Percentiles rank a stretch among this genome's conserved stretches.
Conservation (phyloP, 108 stramenopile genomes). For the Nitzschia sp. region DNA sequence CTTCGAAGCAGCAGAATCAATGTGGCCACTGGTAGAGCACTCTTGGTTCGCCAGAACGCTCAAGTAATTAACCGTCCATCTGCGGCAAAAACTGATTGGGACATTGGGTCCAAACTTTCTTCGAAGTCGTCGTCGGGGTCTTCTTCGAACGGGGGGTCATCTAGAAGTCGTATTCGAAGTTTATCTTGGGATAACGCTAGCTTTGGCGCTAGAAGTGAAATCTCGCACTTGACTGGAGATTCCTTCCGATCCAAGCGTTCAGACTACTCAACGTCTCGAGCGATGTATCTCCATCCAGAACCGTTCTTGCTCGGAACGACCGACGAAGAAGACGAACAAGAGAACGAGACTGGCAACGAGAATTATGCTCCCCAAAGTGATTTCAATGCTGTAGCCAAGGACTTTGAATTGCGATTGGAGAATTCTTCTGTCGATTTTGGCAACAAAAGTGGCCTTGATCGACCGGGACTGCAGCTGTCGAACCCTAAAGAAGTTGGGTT, state of each 20-base stretch:
- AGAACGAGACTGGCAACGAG: not conserved
- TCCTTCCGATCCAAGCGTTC: conserved; percentile 1
- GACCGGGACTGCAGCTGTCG: not conserved
- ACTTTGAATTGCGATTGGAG: not conserved
- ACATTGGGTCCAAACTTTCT: conserved; percentile 11
- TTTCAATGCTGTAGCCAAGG: not conserved
- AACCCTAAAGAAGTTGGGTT: not conserved
- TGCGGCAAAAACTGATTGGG: conserved; percentile 10
- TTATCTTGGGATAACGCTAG: conserved; percentile 19
- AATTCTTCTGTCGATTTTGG: not conserved
- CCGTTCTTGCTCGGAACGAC: not conserved
- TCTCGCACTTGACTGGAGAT: conserved; percentile 9
- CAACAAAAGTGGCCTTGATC: not conserved
- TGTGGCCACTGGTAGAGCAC: conserved; percentile 19
- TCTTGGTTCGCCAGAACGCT: conserved; percentile 29
- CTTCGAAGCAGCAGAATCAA: conserved; percentile 18
- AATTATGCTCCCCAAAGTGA: not conserved
- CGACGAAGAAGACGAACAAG: conserved; percentile 13
- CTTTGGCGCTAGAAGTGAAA: conserved; percentile 9
- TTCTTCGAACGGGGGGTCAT: not conserved
- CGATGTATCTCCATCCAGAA: conserved; percentile 10
- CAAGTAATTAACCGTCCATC: conserved; percentile 28
- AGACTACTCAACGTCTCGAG: not conserved
- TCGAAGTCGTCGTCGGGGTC: not conserved
- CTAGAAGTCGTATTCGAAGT: not conserved